Conservation (phyloP, 1,284 basidiomycete genomes). For the Melanopsichium pennsylvanicum region DNA sequence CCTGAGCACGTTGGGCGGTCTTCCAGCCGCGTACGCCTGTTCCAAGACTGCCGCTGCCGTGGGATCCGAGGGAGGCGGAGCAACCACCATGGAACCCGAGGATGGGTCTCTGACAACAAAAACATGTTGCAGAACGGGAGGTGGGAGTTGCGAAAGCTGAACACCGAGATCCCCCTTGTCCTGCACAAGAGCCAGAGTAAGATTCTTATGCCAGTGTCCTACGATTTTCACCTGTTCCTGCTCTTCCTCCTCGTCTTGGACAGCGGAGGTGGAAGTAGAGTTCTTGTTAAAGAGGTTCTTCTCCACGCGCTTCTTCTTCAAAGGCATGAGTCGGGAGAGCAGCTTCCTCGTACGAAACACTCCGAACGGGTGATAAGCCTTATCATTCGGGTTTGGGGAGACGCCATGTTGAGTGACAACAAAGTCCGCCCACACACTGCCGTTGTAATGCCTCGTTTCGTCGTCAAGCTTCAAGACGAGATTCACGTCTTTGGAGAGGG, state of each 20-base stretch:
- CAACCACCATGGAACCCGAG: conserved; percentile 6
- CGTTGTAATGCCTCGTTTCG: conserved; percentile 31
- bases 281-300: conserved; percentile 76
- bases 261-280: background rate
- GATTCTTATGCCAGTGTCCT: conserved; percentile 88
- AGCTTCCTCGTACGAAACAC: conserved; percentile 82
- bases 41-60: conserved; percentile 5
- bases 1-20: conserved; percentile 25
- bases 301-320: conserved; percentile 77
- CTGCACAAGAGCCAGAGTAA: conserved; percentile 81
- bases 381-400: conserved; percentile 73
- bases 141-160: conserved; percentile 73
- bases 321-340: conserved; percentile 82
- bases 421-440: conserved; percentile 77
- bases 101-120: conserved; percentile 42
- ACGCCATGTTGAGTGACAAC: conserved; percentile 77
- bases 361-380: conserved; percentile 68
- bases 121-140: conserved; percentile 69
- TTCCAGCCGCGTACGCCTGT: conserved; percentile 8
- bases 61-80: conserved; percentile 12
- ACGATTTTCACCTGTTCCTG: conserved; percentile 69
- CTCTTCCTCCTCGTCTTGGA: conserved; percentile 61
- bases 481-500: conserved; percentile 31
- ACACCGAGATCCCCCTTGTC: conserved; percentile 71
- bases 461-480: conserved; percentile 31